Evolutionary conservation across 768 basidiomycete genomes (phyloP), one percentile per base, ranked within the genome.

Genomic region (Candolleomyces aberdarensis): DNA sequence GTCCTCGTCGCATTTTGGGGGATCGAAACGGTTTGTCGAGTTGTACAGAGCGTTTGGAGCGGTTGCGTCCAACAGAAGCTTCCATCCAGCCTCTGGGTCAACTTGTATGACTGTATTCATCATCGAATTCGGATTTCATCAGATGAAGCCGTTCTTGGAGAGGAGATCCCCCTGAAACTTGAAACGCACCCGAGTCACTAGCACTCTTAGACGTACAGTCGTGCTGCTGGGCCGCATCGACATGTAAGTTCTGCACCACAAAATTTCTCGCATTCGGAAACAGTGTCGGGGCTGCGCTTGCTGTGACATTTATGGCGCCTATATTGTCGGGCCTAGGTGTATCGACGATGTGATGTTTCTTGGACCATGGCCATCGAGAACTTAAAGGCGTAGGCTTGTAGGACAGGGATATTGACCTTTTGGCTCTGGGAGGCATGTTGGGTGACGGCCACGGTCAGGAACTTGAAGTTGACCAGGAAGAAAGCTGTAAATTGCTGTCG

Each of bases 1-100:
- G 17, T 41, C 53, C 13, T 53, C 52, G 50, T 63, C 57, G 32
- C 62, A 63, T n/a, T 55, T 40, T 3, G 62, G 62, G 19, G 62
- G 58, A 3, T 58, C 53, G 48, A 47, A 46, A 31, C 62, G 57
- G 20, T 41, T 58, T 40, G n/a, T 14, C 6, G 62, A 58, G 26
- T 59, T 48, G 53, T 39, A 32, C 11, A 55, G 17, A 1, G 53
- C 53, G 22, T 55, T 55, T 11, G 53, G 53, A n/a, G 53, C 19
- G 7, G n/a, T 31, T 22, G 36, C n/a, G 11, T 55, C 19, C 36
- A 31, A 17, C 15, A 41, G 14, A 2, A 40, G 15, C 31, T 41
- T 17, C 39, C 53, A 55, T 41, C 53, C 53, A 43, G 11, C 41
- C 13, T 43, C 41, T 13, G n/a, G 13, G n/a, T 13, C 41, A 11